A percentile compares a stretch with the other conserved stretches of the same genome.
These are phyloP conservation scores for Phialemonium atrogriseum DNA, from an alignment of 2,329 filamentous ascomycete genomes.

Conservation along the genomic window DNA sequence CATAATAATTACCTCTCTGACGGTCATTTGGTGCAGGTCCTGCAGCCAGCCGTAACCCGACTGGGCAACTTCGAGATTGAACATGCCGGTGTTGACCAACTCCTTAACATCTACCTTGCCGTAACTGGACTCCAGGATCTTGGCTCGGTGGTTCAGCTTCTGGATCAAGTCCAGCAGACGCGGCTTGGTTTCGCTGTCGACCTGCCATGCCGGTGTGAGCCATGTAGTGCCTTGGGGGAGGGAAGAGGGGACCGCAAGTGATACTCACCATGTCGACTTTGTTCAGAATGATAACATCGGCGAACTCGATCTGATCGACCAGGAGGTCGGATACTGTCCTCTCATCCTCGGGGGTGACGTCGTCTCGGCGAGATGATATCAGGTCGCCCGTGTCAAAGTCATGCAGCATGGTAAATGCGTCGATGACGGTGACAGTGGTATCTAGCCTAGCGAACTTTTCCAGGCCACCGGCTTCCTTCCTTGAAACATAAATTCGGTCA, in stretches of 20 bases:
- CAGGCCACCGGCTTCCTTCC: slow-evolving; percentile 46
- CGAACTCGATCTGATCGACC: slow-evolving; percentile 72
- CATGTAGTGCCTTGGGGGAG: too few species aligned
- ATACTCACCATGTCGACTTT: slow-evolving; percentile 56
- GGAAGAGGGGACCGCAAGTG: too few species aligned
- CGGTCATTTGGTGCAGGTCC: slow-evolving; percentile 59
- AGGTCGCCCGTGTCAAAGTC: slow-evolving; percentile 66
- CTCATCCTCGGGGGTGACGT: slow-evolving; percentile 59
- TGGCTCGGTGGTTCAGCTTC: slow-evolving; percentile 58
- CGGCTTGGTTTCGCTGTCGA: slow-evolving; percentile 24
- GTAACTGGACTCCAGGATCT: slow-evolving; percentile 52
- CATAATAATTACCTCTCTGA: slow-evolving; percentile 46
- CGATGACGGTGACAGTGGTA: slow-evolving; percentile 64
- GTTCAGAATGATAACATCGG: slow-evolving; percentile 64
- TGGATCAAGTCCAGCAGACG: slow-evolving; percentile 45
- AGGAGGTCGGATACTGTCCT: slow-evolving; percentile 67
- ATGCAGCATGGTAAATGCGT: slow-evolving; percentile 63
- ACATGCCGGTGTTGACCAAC: slow-evolving; percentile 58
- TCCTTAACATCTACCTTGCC: slow-evolving; percentile 52
- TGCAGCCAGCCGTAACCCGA: slow-evolving; percentile 62
- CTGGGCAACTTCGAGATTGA: slow-evolving; percentile 56
- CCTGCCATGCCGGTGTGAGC: too few species aligned
- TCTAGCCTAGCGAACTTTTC: slow-evolving; percentile 59
- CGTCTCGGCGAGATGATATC: slow-evolving; percentile 53
- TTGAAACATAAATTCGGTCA: slow-evolving; percentile 2